These are phyloP conservation scores for Talaromyces amestolkiae DNA, from an alignment of 2,329 filamentous ascomycete genomes.

Conservation along the genomic window DNA sequence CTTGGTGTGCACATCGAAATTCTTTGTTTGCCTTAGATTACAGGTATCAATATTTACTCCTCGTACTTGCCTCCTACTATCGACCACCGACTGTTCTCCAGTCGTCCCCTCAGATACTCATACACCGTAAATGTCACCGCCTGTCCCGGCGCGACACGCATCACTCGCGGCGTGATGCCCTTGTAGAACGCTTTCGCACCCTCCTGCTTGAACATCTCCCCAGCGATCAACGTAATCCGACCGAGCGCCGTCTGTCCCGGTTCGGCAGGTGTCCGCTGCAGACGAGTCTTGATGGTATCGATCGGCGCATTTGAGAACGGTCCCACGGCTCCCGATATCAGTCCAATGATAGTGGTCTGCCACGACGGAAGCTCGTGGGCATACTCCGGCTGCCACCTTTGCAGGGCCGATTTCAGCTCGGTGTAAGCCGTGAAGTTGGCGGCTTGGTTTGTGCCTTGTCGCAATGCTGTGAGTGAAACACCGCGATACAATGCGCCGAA, in stretches of 20 bases:
- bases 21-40: background rate
- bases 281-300: constrained; percentile 95
- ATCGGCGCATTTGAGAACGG: constrained; percentile 96
- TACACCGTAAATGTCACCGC: constrained; percentile 75
- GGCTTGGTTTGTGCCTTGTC: constrained; percentile 95
- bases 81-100: constrained; percentile 64
- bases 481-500: constrained; percentile 84
- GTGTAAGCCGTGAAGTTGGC: constrained; percentile 98
- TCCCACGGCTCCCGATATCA: constrained; percentile 91
- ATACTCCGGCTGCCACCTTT: constrained; percentile 69
- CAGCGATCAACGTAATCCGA: constrained; percentile 74
- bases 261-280: constrained; percentile 85
- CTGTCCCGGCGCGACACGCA: constrained; percentile 95
- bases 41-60: constrained; percentile 46
- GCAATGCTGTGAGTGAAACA: constrained; percentile 85
- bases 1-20: background rate
- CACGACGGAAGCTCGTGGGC: constrained; percentile 72
- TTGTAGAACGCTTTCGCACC: constrained; percentile 96
- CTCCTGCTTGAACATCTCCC: constrained; percentile 90
- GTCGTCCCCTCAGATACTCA: constrained; percentile 69
- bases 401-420: constrained; percentile 79
- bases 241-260: constrained; percentile 76
- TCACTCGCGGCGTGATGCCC: constrained; percentile 95
- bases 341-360: constrained; percentile 86
- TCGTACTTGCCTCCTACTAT: constrained; percentile 62